Conservation (phyloP, 805 yeast genomes). For the Suhomyces sp. region DNA sequence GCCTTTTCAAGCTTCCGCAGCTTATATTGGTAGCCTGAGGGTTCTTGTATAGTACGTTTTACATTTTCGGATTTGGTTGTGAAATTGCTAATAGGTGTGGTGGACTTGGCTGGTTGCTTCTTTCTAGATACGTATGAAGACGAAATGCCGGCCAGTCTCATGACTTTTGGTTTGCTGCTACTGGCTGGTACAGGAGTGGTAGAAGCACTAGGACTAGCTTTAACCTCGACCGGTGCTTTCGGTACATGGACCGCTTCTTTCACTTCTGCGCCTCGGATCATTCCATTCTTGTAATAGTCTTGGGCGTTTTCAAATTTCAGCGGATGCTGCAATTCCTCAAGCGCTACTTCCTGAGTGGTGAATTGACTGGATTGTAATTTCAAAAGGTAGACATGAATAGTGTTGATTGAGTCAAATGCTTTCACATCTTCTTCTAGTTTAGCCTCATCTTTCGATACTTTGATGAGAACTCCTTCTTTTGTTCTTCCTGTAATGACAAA, state of each 20-base stretch:
- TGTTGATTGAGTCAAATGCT: slow-evolving; percentile 25
- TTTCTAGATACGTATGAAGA: slow-evolving; percentile 28
- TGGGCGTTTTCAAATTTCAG: slow-evolving; percentile 13
- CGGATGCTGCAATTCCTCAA: slow-evolving; percentile 15
- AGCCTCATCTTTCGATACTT: slow-evolving; percentile 20
- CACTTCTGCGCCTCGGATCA: slow-evolving; percentile 31
- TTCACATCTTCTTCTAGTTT: slow-evolving; percentile 22
- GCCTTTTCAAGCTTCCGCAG: slow-evolving; percentile 32
- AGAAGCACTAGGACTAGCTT: not conserved
- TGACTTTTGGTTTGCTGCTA: slow-evolving; percentile 3
- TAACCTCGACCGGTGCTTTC: not conserved
- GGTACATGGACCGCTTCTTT: not conserved
- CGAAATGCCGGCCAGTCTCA: slow-evolving; percentile 13
- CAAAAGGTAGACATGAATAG: slow-evolving; percentile 42
- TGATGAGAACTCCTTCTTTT: slow-evolving; percentile 15
- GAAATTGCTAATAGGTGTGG: slow-evolving; percentile 13
- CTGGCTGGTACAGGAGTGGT: not conserved
- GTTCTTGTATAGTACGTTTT: not conserved
- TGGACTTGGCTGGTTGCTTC: slow-evolving; percentile 7
- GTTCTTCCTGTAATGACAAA: slow-evolving; percentile 40
- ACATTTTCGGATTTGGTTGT: slow-evolving; percentile 16
- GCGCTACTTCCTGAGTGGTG: slow-evolving; percentile 16
- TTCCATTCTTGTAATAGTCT: slow-evolving; percentile 25
- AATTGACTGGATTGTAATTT: slow-evolving; percentile 10
- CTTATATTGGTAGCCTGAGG: slow-evolving; percentile 24